Percentiles rank a stretch among this genome's conserved stretches.
Conservation (phyloP, 2,329 filamentous ascomycete genomes). For the Nigrospora oryzae region DNA sequence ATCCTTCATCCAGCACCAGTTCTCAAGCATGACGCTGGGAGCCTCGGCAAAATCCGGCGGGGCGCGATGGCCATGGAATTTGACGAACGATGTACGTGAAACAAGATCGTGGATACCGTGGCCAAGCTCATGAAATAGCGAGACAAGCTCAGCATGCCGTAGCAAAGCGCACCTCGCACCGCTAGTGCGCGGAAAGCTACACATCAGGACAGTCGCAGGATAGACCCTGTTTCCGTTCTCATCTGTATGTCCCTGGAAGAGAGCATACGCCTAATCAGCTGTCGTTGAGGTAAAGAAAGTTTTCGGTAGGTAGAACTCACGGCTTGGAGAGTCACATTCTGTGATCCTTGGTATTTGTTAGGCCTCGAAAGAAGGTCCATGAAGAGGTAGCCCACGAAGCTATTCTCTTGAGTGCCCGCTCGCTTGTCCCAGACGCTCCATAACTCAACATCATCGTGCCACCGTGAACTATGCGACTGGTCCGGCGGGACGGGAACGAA, state of each 20-base stretch:
- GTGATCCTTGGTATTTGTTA: slow-evolving; percentile 48
- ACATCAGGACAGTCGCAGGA: slow-evolving; percentile 48
- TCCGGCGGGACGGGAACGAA: slow-evolving; percentile 25
- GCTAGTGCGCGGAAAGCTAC: slow-evolving; percentile 48
- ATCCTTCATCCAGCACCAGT: slow-evolving; percentile 27
- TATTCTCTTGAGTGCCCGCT: slow-evolving; percentile 28
- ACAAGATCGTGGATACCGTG: slow-evolving; percentile 31
- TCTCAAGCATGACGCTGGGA: slow-evolving; percentile 30
- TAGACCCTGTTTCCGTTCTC: slow-evolving; percentile 42
- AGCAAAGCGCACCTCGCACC: slow-evolving; percentile 43
- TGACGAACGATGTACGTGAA: slow-evolving; percentile 21
- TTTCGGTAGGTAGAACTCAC: slow-evolving; percentile 10
- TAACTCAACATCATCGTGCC: slow-evolving; percentile 46
- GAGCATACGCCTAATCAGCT: too few relatives aligned
- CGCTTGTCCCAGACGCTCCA: slow-evolving; percentile 50
- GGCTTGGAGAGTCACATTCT: slow-evolving; percentile 48
- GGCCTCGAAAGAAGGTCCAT: slow-evolving; percentile 45
- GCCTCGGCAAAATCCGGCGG: slow-evolving; percentile 28
- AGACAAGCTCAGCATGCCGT: slow-evolving; percentile 47
- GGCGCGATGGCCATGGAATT: slow-evolving; percentile 26
- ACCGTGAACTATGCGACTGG: slow-evolving; percentile 26
- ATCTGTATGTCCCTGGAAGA: slow-evolving; percentile 28
- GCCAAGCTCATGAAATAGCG: slow-evolving; percentile 43
- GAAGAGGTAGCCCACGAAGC: slow-evolving; percentile 49
- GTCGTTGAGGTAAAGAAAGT: too few relatives aligned